A percentile compares a stretch with the other conserved stretches of the same genome.
These are phyloP conservation scores for Posidonia australis DNA, from an alignment of 106 monocot species.

Conservation along the genomic window DNA sequence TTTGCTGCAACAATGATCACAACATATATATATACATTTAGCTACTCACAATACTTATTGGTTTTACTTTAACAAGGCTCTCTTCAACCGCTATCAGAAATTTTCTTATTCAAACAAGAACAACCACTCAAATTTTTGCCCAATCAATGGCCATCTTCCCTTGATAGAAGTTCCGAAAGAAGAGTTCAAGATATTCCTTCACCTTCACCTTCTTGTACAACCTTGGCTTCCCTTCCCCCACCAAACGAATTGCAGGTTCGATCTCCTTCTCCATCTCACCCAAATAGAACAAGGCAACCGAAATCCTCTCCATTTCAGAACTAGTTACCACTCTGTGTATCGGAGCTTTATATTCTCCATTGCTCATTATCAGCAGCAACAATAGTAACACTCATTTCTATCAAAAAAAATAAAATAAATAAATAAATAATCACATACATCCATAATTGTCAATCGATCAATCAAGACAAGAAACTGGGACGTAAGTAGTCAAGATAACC, in stretches of 20 bases:
- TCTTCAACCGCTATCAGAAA: no score
- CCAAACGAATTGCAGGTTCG: background rate
- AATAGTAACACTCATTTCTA: background rate
- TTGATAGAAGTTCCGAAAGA: background rate
- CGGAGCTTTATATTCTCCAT: slow-evolving; percentile 1
- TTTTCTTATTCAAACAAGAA: no score
- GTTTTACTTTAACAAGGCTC: no score
- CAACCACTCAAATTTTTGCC: background rate
- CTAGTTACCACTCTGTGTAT: slow-evolving; percentile 7
- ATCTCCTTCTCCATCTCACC: background rate
- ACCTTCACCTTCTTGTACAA: slow-evolving; percentile 7
- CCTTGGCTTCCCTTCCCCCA: slow-evolving; percentile 7
- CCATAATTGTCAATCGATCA: background rate
- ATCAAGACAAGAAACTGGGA: background rate
- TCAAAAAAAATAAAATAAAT: background rate
- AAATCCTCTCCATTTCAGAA: slow-evolving; percentile 8
- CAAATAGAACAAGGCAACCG: background rate
- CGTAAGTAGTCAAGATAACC: background rate
- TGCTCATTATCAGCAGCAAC: slow-evolving; percentile 10
- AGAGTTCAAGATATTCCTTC: background rate
- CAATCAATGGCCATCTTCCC: slow-evolving; percentile 7
- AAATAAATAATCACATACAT: background rate
- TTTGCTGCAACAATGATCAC: no score
- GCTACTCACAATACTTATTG: no score
- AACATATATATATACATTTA: no score